Conservation (phyloP, 352 stramenopile species). For the Globisporangium heterothallicum region DNA sequence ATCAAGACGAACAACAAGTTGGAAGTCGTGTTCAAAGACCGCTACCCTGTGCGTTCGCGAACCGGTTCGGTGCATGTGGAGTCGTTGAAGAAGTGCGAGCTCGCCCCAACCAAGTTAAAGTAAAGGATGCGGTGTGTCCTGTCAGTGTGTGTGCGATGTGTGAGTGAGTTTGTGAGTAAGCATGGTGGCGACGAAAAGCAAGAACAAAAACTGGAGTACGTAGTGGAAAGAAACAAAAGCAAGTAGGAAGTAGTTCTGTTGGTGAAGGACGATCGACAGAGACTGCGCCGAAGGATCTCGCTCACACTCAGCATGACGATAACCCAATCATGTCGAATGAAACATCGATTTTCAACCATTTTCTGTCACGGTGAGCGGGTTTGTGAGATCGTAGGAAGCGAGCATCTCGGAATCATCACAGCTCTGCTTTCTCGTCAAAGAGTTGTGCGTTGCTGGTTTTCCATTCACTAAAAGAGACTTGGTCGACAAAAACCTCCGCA, state of each 20-base stretch:
- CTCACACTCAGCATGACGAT: too few species aligned
- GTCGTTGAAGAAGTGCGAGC: conserved; percentile 47
- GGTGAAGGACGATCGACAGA: neutral
- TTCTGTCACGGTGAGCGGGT: too few species aligned
- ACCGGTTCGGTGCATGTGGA: conserved; percentile 52
- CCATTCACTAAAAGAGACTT: too few species aligned
- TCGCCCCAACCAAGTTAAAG: conserved; percentile 23
- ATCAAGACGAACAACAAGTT: conserved; percentile 77
- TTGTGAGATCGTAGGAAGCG: too few species aligned
- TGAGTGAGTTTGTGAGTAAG: neutral
- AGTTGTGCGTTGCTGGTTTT: too few species aligned
- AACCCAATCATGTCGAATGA: too few species aligned
- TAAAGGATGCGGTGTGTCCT: neutral
- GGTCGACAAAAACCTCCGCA: too few species aligned
- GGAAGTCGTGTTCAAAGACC: conserved; percentile 66
- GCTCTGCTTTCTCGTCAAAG: too few species aligned
- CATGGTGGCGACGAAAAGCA: neutral
- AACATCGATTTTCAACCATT: too few species aligned
- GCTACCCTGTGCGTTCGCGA: conserved; percentile 48
- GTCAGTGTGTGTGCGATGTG: neutral
- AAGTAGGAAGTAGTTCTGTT: neutral
- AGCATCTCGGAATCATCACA: too few species aligned
- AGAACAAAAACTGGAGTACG: neutral
- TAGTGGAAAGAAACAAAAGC: neutral
- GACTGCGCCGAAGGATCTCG: neutral